Base-by-base conservation (phyloP, 306 rosid species). In the Hylodesmum podocarpum region DNA sequence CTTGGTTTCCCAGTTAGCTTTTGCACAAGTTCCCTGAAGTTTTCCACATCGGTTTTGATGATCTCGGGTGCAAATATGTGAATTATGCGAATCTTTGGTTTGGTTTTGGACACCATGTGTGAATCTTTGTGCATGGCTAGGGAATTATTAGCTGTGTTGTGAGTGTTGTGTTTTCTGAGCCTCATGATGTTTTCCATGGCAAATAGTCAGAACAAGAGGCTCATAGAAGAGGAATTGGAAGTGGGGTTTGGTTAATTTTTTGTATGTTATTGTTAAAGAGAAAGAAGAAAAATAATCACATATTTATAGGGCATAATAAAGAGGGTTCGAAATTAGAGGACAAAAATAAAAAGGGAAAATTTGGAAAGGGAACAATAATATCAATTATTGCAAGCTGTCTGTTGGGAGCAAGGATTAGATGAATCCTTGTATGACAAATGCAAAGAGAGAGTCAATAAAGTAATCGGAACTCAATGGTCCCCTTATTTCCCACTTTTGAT, bases 61-160 rank as follows among this genome's bases (percentile, higher is more conserved):
- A 95, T 88, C 78, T 92, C 91, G 0, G 97, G 97, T 4, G 97
- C 97, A 41, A 90, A 89, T 78, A 95, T 87, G 86, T 95, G 98
- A 68, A 90, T 92, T 65, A 95, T 95, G 24, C 98, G 88, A 29
- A 95, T 90, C 81, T 90, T 90, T 15, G 96, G 96, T 77, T 83
- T 92, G 12, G 85, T 34, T 53, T 95, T 95, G 6, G 91, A 88
- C 46, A 92, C 87, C 47, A 68, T 57, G 49, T 86, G 84, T 0
- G 97, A 95, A 29, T 84, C 79, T 73, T 61, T 81, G 85, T 90
- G 95, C 74, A 89, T 73, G 76, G 78, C 85, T 50, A 87, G 79
- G 53, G 83, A 22, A n/a, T n/a, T n/a, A n/a, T n/a, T n/a, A 13
- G 78, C 34, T 49, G 78, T 3, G 27, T 66, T 21, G 24, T 73